Base-by-base conservation (phyloP, 2,329 filamentous ascomycete species). In the Achaetomium macrosporum region DNA sequence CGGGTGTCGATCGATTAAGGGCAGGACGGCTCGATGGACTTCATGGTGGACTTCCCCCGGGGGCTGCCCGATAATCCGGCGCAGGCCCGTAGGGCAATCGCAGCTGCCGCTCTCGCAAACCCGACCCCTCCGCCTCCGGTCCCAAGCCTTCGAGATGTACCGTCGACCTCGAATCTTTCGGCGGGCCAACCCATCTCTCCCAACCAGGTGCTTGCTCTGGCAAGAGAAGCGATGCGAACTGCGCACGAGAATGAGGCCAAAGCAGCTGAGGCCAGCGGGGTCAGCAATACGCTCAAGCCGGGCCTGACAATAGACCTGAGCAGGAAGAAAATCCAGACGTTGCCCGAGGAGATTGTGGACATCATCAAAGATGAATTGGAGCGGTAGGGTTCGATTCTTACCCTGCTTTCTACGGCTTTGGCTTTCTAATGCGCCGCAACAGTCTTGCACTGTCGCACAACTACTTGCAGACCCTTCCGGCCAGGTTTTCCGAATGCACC, bases 371-470 rank as follows among this genome's bases (percentile, higher is more conserved):
- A 85, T 61, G 83, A 87, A 65, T 74, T 89, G 57, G 85, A 88
- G 71, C 77, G 86, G 84, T 88, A 66, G 48, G 74, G 70, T 19
- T 15, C 15, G 20, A 7, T 37, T 40, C 31, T n/a, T 29, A 3
- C 16, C 13, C 31, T 5, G 5, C 30, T 43, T 41, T 12, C 42
- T 43, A 30, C 47, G 53, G 62, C 67, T 45, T 65, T 57, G 47
- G 37, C 45, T 47, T 44, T 44, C 48, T 46, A 58, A 53, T 29
- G 30, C 31, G 33, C 31, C 42, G 52, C 36, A 42, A 48, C 64
- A 90, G 87, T 62, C 79, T 92, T 49, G 88, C 88, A 46, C 74
- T 92, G 59, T 90, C 87, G n/a, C 87, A 91, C 71, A 91, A 91
- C 68, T 83, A 82, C 60, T 75, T 90, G 54, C 76, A 81, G 31